Evolutionary conservation across 495 filamentous ascomycete species (phyloP).

Genomic region (Penicillium chermesinum): DNA sequence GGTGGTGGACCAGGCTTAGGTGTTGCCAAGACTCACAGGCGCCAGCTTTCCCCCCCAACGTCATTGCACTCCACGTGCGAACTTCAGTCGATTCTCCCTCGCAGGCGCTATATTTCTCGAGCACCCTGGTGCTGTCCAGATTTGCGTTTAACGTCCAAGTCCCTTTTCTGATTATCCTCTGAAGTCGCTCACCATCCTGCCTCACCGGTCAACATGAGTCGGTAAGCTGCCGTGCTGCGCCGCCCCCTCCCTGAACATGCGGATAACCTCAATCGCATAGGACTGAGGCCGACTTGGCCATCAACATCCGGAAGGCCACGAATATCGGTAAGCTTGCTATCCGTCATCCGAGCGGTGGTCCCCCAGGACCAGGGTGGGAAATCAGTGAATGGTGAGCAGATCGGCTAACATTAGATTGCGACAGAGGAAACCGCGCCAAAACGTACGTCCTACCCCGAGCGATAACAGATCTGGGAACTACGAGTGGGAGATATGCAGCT

Average conservation of each 20-base stretch:
- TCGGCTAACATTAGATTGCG: conserved; percentile 23
- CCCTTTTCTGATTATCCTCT: conserved; percentile 22
- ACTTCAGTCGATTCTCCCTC: conserved; percentile 15
- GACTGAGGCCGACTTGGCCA: conserved; percentile 86
- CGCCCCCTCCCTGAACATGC: conserved; percentile 1
- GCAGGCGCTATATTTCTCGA: conserved; percentile 1
- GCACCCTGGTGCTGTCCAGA: conserved; percentile 19
- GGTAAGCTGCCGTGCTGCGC: conserved; percentile 27
- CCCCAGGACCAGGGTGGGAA: background rate
- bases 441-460: conserved; percentile 46
- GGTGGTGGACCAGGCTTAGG: conserved; percentile 25
- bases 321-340: conserved; percentile 57
- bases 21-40: conserved; percentile 34
- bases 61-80: conserved; percentile 31
- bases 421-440: conserved; percentile 92
- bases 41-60: conserved; percentile 35
- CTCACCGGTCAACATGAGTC: conserved; percentile 37
- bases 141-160: conserved; percentile 20
- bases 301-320: conserved; percentile 96
- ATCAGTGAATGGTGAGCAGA: conserved; percentile 14
- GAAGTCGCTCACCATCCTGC: conserved; percentile 11
- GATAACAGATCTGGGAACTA: background rate
- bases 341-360: background rate
- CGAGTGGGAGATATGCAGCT: background rate
- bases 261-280: conserved; percentile 40